These are phyloP conservation scores for Annona cherimola DNA, from an alignment of 164 flowering plant genomes.

Conservation along the genomic window DNA sequence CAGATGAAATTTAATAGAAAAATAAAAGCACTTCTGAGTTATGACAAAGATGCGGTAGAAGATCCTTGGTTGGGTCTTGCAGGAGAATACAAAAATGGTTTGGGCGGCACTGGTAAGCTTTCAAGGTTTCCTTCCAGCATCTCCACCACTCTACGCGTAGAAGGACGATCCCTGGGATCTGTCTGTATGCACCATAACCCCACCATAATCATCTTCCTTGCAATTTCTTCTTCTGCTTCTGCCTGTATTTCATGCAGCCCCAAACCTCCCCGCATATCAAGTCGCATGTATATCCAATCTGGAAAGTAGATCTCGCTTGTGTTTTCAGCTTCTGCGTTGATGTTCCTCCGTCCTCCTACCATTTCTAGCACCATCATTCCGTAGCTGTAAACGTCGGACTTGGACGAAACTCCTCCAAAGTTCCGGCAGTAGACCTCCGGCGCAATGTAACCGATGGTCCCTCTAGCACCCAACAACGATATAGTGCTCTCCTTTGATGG, in stretches of 20 bases:
- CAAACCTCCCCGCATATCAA: neutral
- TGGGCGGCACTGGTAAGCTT: constrained; percentile 4
- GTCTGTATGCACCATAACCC: constrained; percentile 9
- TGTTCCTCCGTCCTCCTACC: constrained; percentile 4
- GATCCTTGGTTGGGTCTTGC: neutral
- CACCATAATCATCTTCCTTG: neutral
- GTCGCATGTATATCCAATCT: neutral
- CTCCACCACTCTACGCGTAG: constrained; percentile 1
- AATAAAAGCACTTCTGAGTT: no score
- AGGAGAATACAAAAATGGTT: constrained; percentile 1
- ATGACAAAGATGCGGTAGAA: no score
- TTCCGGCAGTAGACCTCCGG: constrained; percentile 7
- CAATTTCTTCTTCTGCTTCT: neutral
- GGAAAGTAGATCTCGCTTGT: constrained; percentile 7
- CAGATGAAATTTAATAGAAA: no score
- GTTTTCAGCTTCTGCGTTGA: neutral
- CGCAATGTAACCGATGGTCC: constrained; percentile 8
- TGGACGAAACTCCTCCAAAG: constrained; percentile 6
- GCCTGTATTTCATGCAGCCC: neutral
- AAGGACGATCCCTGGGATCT: neutral
- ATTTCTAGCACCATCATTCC: constrained; percentile 8
- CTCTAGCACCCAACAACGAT: constrained; percentile 4
- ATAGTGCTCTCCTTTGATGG: neutral
- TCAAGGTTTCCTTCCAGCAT: constrained; percentile 9
- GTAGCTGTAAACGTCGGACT: constrained; percentile 7